Evolutionary conservation across 805 yeast species (phyloP).

Genomic region (Metschnikowia corniflorae): DNA sequence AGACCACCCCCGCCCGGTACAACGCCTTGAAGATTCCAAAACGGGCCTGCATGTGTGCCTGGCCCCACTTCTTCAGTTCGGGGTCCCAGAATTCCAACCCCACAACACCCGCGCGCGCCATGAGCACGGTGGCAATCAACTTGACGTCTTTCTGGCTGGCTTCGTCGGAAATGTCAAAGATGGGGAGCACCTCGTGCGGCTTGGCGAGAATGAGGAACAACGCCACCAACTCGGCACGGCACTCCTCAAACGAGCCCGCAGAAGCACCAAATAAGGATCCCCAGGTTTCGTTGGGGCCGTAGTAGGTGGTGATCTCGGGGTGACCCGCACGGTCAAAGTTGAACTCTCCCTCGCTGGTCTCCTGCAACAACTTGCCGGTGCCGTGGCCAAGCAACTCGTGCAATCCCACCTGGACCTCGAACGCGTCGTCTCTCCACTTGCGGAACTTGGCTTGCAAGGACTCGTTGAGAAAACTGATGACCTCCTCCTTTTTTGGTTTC

Average conservation of each 20-base stretch:
- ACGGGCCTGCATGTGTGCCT: constrained; percentile 92
- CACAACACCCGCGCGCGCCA: constrained; percentile 85
- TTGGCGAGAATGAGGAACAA: constrained; percentile 71
- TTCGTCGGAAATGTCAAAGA: constrained; percentile 62
- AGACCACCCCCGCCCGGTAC: constrained; percentile 63
- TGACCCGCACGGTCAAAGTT: constrained; percentile 68
- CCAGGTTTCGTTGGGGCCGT: constrained; percentile 85
- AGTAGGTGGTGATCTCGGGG: constrained; percentile 68
- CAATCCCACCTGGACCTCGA: constrained; percentile 91
- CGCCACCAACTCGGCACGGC: constrained; percentile 90
- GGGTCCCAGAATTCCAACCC: constrained; percentile 91
- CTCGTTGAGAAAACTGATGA: constrained; percentile 60
- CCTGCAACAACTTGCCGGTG: constrained; percentile 72
- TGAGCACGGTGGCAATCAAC: constrained; percentile 66
- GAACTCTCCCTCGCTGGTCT: constrained; percentile 54
- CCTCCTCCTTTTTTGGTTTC: constrained; percentile 63
- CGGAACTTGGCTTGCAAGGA: constrained; percentile 55
- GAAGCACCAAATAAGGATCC: constrained; percentile 77
- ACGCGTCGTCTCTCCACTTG: constrained; percentile 74
- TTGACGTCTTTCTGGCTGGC: constrained; percentile 62
- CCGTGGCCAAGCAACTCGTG: constrained; percentile 93
- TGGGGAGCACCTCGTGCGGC: constrained; percentile 54
- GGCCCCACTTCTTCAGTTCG: constrained; percentile 79
- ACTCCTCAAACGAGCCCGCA: constrained; percentile 89
- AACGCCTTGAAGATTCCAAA: constrained; percentile 78